These are phyloP conservation scores for Plasmodium adleri DNA, from an alignment of 169 alveolate species.

Conservation along the genomic window DNA sequence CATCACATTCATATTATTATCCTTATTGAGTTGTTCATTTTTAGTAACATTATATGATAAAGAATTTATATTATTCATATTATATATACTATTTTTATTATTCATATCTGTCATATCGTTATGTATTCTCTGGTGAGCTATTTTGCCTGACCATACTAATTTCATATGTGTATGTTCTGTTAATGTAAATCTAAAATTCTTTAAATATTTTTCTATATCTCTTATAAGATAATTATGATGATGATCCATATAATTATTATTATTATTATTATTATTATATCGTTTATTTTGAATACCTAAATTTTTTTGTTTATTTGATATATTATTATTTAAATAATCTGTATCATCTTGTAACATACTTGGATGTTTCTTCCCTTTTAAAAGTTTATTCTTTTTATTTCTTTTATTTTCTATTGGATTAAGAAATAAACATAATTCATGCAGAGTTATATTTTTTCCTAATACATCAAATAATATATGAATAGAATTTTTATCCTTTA, in stretches of 20 bases:
- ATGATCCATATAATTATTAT: slow-evolving; percentile 4
- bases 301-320: slow-evolving; percentile 27
- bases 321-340: no score
- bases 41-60: no score
- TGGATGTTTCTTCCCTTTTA: no score
- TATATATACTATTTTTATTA: background rate
- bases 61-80: no score
- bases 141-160: slow-evolving; percentile 73
- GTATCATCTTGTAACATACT: no score
- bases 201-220: slow-evolving; percentile 31
- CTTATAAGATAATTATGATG: slow-evolving; percentile 1
- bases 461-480: slow-evolving; percentile 64
- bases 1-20: background rate
- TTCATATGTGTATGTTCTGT: slow-evolving; percentile 74
- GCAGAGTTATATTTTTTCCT: slow-evolving; percentile 57
- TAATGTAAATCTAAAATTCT: slow-evolving; percentile 40
- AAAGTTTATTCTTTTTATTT: background rate
- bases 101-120: slow-evolving; percentile 6
- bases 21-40: background rate
- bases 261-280: no score
- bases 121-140: slow-evolving; percentile 50
- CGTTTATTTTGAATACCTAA: background rate
- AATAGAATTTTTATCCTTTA: slow-evolving; percentile 28
- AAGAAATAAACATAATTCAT: slow-evolving; percentile 54
- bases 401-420: slow-evolving; percentile 43